Base-by-base conservation (phyloP, 306 rosid genomes). In the Cucurbita ficifolia region DNA sequence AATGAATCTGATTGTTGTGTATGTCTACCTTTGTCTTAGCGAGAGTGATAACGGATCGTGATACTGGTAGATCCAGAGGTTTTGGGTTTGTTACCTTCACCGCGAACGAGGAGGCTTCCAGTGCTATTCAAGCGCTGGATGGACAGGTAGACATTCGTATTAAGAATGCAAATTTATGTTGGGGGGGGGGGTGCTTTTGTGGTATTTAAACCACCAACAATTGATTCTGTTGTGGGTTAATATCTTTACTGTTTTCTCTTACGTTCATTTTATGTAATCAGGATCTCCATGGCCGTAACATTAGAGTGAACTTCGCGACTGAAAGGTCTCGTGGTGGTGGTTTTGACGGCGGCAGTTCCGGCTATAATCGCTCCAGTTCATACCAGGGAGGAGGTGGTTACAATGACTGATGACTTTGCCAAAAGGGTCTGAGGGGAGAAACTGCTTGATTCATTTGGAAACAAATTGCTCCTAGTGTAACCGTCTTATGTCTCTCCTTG, bases 111-210 rank as follows among this genome's bases (percentile, higher is more conserved):
- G 97, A 86, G 59, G 99, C 99, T 50, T 83, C 96, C 22, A 89
- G 90, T 84, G 97, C 99, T 33, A 79, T 89, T 50, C 96, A 91
- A 80, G 96, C 96, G 56, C 77, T 91, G 81, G 95, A 91, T 76
- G 89, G 91, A 52, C 91, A 91, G 96, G 99, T 95, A 88, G 51
- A 29, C 33, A 29, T 29, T 29, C 33, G 33, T 29, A 29, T 29
- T 29, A 29, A 29, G 3, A 29, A 29, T 29, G 33, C 33, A 29
- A 29, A 29, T 29, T 2, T 29, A 29, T 29, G 0, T 29, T 29
- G 33, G 29, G 29, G 29, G 33, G 33, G n/a, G n/a, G n/a, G n/a
- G n/a, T n/a, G n/a, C 33, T 29, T 2, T 29, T 29, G 33, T 29
- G 33, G 0, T 29, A 29, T 29, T 29, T 19, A 6, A 58, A 4